These are phyloP conservation scores for Linnemannia hyalina DNA, from an alignment of 192 early-diverging fungal genomes.

Conservation along the genomic window DNA sequence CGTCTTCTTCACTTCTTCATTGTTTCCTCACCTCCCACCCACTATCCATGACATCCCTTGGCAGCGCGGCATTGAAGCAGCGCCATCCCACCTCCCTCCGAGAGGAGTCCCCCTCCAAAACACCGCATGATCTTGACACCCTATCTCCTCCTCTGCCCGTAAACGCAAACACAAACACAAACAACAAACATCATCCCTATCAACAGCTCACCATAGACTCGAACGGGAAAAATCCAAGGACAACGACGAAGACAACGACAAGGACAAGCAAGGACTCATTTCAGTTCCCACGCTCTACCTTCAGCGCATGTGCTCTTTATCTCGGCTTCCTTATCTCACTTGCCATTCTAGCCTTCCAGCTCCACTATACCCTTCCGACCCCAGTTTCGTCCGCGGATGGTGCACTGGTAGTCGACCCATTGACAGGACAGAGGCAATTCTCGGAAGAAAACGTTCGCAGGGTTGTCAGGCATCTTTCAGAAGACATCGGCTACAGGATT, in stretches of 20 bases:
- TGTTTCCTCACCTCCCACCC: neutral
- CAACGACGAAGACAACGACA: neutral
- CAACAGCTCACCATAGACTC: neutral
- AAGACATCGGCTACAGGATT: constrained; percentile 71
- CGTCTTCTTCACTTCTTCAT: neutral
- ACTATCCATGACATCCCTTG: constrained; percentile 11
- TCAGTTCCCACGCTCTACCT: neutral
- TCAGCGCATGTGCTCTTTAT: neutral
- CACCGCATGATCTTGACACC: neutral
- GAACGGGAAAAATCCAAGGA: neutral
- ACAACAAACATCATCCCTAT: neutral
- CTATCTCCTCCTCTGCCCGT: neutral
- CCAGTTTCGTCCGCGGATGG: constrained; percentile 35
- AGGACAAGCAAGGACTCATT: neutral
- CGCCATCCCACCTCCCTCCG: constrained; percentile 4
- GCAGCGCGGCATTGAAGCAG: constrained; percentile 14
- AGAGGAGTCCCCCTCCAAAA: neutral
- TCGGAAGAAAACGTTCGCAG: constrained; percentile 67
- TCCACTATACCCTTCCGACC: constrained; percentile 37
- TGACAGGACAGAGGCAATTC: constrained; percentile 53
- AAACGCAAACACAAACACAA: neutral
- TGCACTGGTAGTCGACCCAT: constrained; percentile 19
- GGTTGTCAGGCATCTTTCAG: constrained; percentile 62
- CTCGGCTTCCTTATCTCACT: constrained; percentile 25
- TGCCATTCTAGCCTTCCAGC: constrained; percentile 3